These are phyloP conservation scores for Penicillium hordei DNA, from an alignment of 2,329 filamentous ascomycete genomes.

Conservation along the genomic window DNA sequence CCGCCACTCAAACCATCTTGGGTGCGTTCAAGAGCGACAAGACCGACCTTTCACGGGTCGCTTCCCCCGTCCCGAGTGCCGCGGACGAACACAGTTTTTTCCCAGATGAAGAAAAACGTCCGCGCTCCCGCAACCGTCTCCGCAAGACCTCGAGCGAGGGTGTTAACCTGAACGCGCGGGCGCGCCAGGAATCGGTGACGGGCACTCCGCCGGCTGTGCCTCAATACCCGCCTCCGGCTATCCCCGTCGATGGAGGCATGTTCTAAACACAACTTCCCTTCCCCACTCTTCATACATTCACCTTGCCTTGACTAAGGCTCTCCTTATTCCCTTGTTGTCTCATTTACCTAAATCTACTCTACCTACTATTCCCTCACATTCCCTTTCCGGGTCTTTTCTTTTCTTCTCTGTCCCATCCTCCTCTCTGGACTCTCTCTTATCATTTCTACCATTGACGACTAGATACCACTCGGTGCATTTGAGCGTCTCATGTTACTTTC, in stretches of 20 bases:
- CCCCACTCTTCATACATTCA: not conserved
- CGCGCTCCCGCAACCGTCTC: slow-evolving; percentile 32
- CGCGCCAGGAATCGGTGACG: slow-evolving; percentile 43
- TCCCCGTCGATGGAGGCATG: slow-evolving; percentile 40
- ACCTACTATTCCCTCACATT: not conserved
- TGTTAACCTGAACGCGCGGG: slow-evolving; percentile 47
- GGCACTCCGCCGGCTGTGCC: slow-evolving; percentile 34
- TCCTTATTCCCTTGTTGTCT: slow-evolving; percentile 5
- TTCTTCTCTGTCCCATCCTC: slow-evolving; percentile 1
- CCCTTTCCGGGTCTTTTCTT: slow-evolving; percentile 6
- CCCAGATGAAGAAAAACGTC: slow-evolving; percentile 40
- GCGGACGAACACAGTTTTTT: slow-evolving; percentile 24
- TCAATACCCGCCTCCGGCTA: slow-evolving; percentile 31
- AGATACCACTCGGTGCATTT: slow-evolving; percentile 32
- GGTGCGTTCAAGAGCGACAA: slow-evolving; percentile 41
- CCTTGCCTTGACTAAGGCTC: not conserved
- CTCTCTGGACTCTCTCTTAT: not conserved
- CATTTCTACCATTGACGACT: slow-evolving; percentile 21
- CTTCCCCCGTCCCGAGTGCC: slow-evolving; percentile 23
- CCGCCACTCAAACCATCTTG: slow-evolving; percentile 43
- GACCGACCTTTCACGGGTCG: slow-evolving; percentile 27
- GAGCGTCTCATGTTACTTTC: slow-evolving; percentile 22
- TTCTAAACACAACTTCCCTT: slow-evolving; percentile 30
- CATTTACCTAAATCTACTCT: slow-evolving; percentile 9
- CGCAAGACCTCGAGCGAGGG: slow-evolving; percentile 41